Conservation (phyloP, 495 filamentous ascomycete species). For the Thermochaetoides thermophila region DNA sequence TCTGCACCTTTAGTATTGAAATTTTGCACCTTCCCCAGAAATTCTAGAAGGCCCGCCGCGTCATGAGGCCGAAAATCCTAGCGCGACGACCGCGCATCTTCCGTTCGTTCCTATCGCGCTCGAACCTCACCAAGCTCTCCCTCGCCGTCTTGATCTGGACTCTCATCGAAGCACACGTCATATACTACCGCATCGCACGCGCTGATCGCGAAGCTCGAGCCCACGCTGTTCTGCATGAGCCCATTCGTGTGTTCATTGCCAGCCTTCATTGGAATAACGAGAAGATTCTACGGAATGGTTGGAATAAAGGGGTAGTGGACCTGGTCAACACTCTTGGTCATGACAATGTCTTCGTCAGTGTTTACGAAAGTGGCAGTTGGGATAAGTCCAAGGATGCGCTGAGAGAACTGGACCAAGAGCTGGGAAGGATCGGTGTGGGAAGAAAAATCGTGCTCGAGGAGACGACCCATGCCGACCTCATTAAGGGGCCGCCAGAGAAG, state of each 20-base stretch:
- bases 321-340: constrained; percentile 42
- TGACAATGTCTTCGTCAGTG: constrained; percentile 54
- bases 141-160: constrained; percentile 13
- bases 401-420: constrained; percentile 38
- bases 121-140: constrained; percentile 13
- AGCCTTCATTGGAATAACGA: constrained; percentile 61
- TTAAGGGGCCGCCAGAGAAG: constrained; percentile 25
- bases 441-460: constrained; percentile 39
- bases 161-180: constrained; percentile 17
- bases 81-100: constrained; percentile 9
- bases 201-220: constrained; percentile 8
- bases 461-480: constrained; percentile 42
- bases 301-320: constrained; percentile 44
- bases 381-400: constrained; percentile 55
- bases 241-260: constrained; percentile 44
- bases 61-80: neutral
- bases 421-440: constrained; percentile 38
- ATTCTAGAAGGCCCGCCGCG: neutral
- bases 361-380: constrained; percentile 58
- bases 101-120: constrained; percentile 12
- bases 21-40: no score
- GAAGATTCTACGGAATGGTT: constrained; percentile 41
- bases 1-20: no score
- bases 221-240: constrained; percentile 3
- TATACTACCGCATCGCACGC: constrained; percentile 16